Evolutionary conservation across 805 yeast species (phyloP), one percentile per base, ranked within the genome.

Genomic region (Spathaspora passalidarum): DNA sequence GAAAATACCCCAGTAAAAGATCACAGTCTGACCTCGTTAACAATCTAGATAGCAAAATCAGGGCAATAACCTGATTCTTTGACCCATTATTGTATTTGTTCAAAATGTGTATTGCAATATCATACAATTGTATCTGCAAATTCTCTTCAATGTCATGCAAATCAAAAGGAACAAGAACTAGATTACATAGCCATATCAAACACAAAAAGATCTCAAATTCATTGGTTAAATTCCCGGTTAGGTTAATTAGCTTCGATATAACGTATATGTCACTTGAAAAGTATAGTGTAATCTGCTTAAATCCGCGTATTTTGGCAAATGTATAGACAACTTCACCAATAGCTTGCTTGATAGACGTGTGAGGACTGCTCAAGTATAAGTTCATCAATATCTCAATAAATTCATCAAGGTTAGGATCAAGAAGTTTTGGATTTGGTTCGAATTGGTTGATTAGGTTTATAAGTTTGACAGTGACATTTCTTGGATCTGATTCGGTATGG

Each of bases 81-180:
- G 88, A 86, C 4, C 82, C 74, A 13, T 65, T 63, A 5, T 61
- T 48, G 40, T 61, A 63, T 4, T 55, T 58, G 3, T 52, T 43
- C 36, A 79, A 61, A 43, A 60, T 63, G 1, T 38, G 35, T 3
- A 59, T 41, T 0, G 76, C 72, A 6, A 75, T 49, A 0, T 52
- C 47, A 38, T 69, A 74, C 1, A 84, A 54, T 2, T 59, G 44
- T 1, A 55, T 50, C 4, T 76, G 55, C 5, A 77, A 60, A 0
- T 62, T 46, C 0, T 57, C 47, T 2, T 59, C 50, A 13, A 84
- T 61, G 0, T 63, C 50, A 1, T 61, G 63, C 20, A 91, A 65
- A 1, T 79, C 74, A 56, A 91, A 90, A 0, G 98, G 97, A 0
- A 83, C 79, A n/a, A 86, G 65, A 0, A 82, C 75, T 18, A 90